Percentiles rank a stretch among this genome's conserved stretches.
Evolutionary conservation across 768 basidiomycete species (phyloP).

Genomic region (Termitomyces sp.): DNA sequence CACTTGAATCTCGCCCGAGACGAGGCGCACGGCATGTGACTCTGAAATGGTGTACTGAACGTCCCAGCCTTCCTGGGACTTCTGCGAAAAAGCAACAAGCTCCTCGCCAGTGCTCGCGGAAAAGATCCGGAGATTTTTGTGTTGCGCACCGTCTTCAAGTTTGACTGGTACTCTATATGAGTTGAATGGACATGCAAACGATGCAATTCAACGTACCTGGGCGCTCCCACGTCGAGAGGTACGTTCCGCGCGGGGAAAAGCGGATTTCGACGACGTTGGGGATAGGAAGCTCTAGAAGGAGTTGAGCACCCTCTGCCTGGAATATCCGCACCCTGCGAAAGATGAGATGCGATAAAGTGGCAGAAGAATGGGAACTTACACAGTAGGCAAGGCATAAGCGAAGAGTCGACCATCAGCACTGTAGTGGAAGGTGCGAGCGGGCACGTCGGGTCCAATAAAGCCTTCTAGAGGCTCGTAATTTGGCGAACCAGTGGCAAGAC

Average conservation of each 20-base stretch:
- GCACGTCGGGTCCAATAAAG: slow-evolving; percentile 64
- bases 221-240: slow-evolving; percentile 94
- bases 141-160: slow-evolving; percentile 85
- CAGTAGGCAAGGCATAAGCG: slow-evolving; percentile 76
- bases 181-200: not conserved
- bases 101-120: slow-evolving; percentile 84
- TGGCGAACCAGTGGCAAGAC: slow-evolving; percentile 81
- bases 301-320: slow-evolving; percentile 69
- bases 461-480: slow-evolving; percentile 64
- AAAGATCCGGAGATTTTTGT: slow-evolving; percentile 94
- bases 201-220: slow-evolving; percentile 46
- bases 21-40: slow-evolving; percentile 79
- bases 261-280: slow-evolving; percentile 79
- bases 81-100: slow-evolving; percentile 84
- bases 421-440: slow-evolving; percentile 77
- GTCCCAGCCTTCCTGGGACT: slow-evolving; percentile 89
- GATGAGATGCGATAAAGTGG: slow-evolving; percentile 13
- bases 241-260: slow-evolving; percentile 93
- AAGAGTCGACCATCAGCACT: slow-evolving; percentile 86
- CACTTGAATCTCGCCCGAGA: slow-evolving; percentile 80
- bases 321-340: slow-evolving; percentile 66
- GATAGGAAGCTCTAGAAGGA: slow-evolving; percentile 73
- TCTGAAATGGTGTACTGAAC: slow-evolving; percentile 90
- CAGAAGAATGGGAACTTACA: slow-evolving; percentile 47
- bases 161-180: slow-evolving; percentile 49